Evolutionary conservation across 495 filamentous ascomycete genomes (phyloP), one percentile per base, ranked within the genome.

Genomic region (Podospora tetraspora): DNA sequence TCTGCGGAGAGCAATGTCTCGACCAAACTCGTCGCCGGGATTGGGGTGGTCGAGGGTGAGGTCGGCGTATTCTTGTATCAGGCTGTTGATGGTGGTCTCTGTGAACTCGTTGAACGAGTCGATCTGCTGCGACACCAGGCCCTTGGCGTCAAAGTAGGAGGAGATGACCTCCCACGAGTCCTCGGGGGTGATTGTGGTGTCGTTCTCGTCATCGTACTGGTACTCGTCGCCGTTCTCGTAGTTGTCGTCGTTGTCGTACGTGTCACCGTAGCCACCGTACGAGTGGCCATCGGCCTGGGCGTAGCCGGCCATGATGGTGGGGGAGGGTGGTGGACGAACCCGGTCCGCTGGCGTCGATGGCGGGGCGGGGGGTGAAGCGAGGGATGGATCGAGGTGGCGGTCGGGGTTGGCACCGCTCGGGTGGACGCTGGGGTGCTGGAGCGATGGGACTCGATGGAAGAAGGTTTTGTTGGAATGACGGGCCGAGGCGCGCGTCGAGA

Each of bases 21-120:
- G 85, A 73, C 91, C 92, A 10, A 68, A 63, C 89, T 91, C 72
- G 84, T 83, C 67, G 80, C 81, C 29, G 84, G 93, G 91, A 56
- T 91, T 85, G 63, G 92, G 91, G 75, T 97, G 92, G 71, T 98
- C 96, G 67, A 98, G 86, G 23, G 90, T 92, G 61, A 98, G 88
- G 67, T 90, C 85, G 37, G 90, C 90, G 74, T 96, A 93, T 76
- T 98, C 95, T 66, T 91, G 87, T 27, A 98, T 88, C 64, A 98
- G 85, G 69, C 96, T 91, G 71, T 97, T 92, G 82, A 98, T 94
- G 0, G 95, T 97, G 3, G 90, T 92, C 37, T 87, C 86, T 61
- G 94, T 90, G 75, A 99, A 99, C 75, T 97, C 93, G 81, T 99
- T 91, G 83, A 97, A 99, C 3, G 95, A 99, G 77, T 98, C 94